Percentiles rank a stretch among this genome's conserved stretches.
Evolutionary conservation across 768 basidiomycete species (phyloP).

Genomic region (Jaapia argillacea): DNA sequence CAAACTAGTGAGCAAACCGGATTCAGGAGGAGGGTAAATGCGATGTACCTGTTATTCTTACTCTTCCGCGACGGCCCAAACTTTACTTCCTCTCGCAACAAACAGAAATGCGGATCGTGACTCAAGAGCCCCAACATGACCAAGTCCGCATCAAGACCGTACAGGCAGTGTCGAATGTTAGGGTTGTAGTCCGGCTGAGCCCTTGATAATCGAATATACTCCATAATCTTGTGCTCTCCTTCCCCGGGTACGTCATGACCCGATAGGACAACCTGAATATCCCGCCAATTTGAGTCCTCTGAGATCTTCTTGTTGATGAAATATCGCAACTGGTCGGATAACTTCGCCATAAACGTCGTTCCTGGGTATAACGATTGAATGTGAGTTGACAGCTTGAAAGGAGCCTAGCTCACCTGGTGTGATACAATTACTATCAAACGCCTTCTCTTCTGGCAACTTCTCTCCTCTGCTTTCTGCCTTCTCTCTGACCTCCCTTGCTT

Average conservation of each 20-base stretch:
- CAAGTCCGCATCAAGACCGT: conserved; percentile 95
- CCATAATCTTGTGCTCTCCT: conserved; percentile 99
- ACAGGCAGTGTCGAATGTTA: conserved; percentile 94
- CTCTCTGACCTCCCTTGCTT: conserved; percentile 78
- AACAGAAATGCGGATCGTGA: conserved; percentile 98
- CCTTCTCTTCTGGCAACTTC: conserved; percentile 85
- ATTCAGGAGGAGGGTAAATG: not conserved
- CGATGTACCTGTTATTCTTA: conserved; percentile 51
- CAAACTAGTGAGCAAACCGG: not conserved
- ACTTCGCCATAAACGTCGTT: conserved; percentile 88
- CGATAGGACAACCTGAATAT: conserved; percentile 85
- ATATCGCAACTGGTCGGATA: conserved; percentile 90
- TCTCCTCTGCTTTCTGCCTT: conserved; percentile 87
- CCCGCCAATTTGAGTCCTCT: conserved; percentile 93
- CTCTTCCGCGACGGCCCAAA: conserved; percentile 77
- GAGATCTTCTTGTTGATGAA: conserved; percentile 98
- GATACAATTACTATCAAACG: conserved; percentile 98
- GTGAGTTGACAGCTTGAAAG: not conserved
- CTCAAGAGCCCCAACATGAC: conserved; percentile 97
- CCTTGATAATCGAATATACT: conserved; percentile 90
- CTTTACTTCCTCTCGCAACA: conserved; percentile 95
- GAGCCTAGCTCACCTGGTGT: conserved; percentile 72
- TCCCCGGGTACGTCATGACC: conserved; percentile 99
- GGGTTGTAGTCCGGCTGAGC: conserved; percentile 96
- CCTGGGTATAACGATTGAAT: conserved; percentile 31